Evolutionary conservation across 148 eudicot genomes (phyloP).

Genomic region (Arctostaphylos glauca): DNA sequence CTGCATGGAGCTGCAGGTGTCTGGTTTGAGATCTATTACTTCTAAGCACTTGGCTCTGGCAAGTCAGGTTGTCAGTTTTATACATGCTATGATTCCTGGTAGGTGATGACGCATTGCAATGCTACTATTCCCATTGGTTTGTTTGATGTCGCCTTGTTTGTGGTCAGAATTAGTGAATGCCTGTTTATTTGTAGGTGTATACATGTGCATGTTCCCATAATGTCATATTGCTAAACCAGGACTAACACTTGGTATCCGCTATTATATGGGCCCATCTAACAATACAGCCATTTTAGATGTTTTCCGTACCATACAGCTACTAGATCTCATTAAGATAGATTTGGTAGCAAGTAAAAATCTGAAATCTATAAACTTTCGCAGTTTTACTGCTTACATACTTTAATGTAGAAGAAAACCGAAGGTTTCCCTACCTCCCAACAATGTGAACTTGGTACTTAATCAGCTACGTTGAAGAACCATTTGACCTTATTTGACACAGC

Average conservation of each 20-base stretch:
- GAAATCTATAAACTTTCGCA: not conserved
- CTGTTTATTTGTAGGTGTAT: not conserved
- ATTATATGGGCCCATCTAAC: not conserved
- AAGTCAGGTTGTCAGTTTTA: conserved; percentile 93
- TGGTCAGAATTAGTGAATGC: not conserved
- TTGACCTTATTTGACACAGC: no score
- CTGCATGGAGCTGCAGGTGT: conserved; percentile 57
- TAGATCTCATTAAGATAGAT: not conserved
- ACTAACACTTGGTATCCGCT: not conserved
- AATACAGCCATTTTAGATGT: not conserved
- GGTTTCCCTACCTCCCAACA: not conserved
- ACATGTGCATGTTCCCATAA: not conserved
- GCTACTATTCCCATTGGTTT: not conserved
- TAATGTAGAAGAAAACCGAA: not conserved
- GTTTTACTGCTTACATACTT: not conserved
- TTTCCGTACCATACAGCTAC: not conserved
- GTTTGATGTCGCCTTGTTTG: not conserved
- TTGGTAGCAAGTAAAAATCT: not conserved
- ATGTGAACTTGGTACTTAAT: not conserved
- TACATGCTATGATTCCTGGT: conserved; percentile 87
- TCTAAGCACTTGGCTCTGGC: conserved; percentile 96
- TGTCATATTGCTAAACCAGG: not conserved
- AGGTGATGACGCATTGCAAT: conserved; percentile 27
- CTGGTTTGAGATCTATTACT: conserved; percentile 94
- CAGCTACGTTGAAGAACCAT: not conserved